These are phyloP conservation scores for Pseudocercospora musae DNA, from an alignment of 2,329 filamentous ascomycete genomes.

Conservation along the genomic window DNA sequence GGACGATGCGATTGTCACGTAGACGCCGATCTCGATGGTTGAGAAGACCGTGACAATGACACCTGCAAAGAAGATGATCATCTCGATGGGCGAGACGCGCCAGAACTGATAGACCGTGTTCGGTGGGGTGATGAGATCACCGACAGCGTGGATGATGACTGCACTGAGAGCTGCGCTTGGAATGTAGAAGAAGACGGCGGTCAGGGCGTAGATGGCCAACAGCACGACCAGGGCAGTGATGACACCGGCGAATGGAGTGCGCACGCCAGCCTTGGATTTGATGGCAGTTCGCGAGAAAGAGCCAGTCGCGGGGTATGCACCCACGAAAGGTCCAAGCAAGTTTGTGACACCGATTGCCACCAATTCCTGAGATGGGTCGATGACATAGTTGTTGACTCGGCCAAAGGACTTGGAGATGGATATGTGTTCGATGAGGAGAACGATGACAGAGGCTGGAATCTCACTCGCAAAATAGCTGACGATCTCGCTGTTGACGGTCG, in stretches of 20 bases:
- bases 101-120: conserved; percentile 94
- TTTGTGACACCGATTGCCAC: conserved; percentile 92
- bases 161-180: conserved; percentile 75
- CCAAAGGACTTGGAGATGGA: conserved; percentile 97
- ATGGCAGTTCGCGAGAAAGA: conserved; percentile 96
- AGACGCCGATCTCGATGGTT: conserved; percentile 88
- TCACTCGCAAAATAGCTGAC: conserved; percentile 67
- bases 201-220: conserved; percentile 82
- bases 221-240: conserved; percentile 84
- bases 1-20: conserved; percentile 76
- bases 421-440: conserved; percentile 95
- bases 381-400: conserved; percentile 90
- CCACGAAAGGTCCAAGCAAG: conserved; percentile 84
- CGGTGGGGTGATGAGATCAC: conserved; percentile 85
- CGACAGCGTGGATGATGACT: conserved; percentile 94
- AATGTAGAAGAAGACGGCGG: conserved; percentile 91
- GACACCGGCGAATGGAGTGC: conserved; percentile 84
- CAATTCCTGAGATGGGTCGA: conserved; percentile 93
- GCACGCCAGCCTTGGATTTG: conserved; percentile 93
- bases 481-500: conserved; percentile 63
- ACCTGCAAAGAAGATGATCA: conserved; percentile 88
- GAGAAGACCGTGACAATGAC: conserved; percentile 87
- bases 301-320: conserved; percentile 86
- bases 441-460: conserved; percentile 82
- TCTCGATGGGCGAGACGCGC: conserved; percentile 85